Percentiles rank a stretch among this genome's conserved stretches.
phyloP scores from a whole-genome alignment of 2,329 filamentous ascomycete genomes.

The Kalmusia sp. region DNA sequence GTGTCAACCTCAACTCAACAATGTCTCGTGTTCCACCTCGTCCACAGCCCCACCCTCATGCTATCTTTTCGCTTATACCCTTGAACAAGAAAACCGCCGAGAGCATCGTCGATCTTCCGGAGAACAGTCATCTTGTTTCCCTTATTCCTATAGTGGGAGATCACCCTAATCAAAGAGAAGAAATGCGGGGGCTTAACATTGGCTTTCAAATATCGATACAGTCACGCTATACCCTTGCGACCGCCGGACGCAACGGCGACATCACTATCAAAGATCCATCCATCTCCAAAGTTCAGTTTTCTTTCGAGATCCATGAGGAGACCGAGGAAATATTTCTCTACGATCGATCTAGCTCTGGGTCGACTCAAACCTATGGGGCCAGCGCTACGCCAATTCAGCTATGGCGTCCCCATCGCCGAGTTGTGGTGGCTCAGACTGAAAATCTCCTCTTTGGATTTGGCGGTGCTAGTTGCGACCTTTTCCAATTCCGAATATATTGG shows the following conservation, averaged over 20 bases:
- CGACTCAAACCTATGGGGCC: conserved; percentile 11
- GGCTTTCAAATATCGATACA: conserved; percentile 5
- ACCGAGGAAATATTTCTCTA: conserved; percentile 12
- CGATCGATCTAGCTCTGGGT: not conserved
- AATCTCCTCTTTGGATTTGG: conserved; percentile 10
- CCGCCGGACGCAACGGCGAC: conserved; percentile 9
- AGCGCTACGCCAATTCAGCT: conserved; percentile 10
- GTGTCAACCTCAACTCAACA: no score
- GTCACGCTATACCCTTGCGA: conserved; percentile 15
- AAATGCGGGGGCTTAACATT: conserved; percentile 12
- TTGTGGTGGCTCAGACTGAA: conserved; percentile 6
- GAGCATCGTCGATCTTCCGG: not conserved
- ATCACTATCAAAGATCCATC: conserved; percentile 4
- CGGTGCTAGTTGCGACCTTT: conserved; percentile 7
- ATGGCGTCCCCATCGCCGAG: conserved; percentile 6
- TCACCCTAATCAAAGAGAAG: not conserved
- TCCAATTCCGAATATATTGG: conserved; percentile 9
- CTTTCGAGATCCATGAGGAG: conserved; percentile 13
- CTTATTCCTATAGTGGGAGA: not conserved
- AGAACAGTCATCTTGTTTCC: conserved; percentile 6
- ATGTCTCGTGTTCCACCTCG: no score
- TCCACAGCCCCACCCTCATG: not conserved
- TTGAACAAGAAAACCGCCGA: not conserved
- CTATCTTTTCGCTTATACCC: conserved; percentile 7
- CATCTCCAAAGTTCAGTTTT: conserved; percentile 9